Evolutionary conservation across 164 flowering plant genomes (phyloP).

Genomic region (grape (Vitis vinifera)): ASM3070453v1 NC_081822.1:539001-539500

Average conservation of each 20-base stretch:
- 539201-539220: not conserved
- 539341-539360: constrained; percentile 29
- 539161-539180: too few relatives aligned
- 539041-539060: not conserved
- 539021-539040: not conserved
- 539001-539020: constrained; percentile 35
- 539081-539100: too few relatives aligned
- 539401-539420: constrained; percentile 66
- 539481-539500: not conserved
- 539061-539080: not conserved
- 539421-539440: constrained; percentile 57
- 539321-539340: constrained; percentile 35
- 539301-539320: constrained; percentile 11
- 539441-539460: constrained; percentile 70
- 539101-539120: too few relatives aligned
- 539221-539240: not conserved
- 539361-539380: constrained; percentile 30
- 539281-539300: not conserved
- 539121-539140: too few relatives aligned
- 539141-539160: too few relatives aligned
- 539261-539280: not conserved
- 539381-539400: constrained; percentile 39
- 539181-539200: not conserved
- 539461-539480: constrained; percentile 4
- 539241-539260: not conserved